Evolutionary conservation across 805 yeast genomes (phyloP).

Genomic region (Wickerhamia fluorescens): DNA sequence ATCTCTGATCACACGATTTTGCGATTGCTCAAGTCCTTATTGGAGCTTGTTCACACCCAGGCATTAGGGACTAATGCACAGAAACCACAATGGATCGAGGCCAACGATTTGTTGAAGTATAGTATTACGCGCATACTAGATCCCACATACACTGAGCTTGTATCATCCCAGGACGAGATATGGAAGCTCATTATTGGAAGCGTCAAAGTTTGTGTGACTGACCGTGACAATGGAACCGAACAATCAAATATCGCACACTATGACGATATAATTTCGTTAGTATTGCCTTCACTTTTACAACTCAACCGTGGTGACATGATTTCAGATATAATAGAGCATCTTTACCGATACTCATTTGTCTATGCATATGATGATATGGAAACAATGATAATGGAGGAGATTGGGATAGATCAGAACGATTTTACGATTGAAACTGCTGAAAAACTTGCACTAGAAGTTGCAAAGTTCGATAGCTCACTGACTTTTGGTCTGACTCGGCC

Average conservation of each 20-base stretch:
- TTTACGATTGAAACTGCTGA: constrained; percentile 13
- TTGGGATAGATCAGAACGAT: constrained; percentile 6
- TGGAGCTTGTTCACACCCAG: constrained; percentile 45
- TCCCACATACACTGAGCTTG: too few relatives aligned
- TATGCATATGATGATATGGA: constrained; percentile 55
- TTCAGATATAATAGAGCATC: constrained; percentile 35
- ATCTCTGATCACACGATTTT: constrained; percentile 39
- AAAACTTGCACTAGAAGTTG: constrained; percentile 31
- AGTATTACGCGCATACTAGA: too few relatives aligned
- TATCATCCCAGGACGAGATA: too few relatives aligned
- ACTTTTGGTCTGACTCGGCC: constrained; percentile 61
- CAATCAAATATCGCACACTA: constrained; percentile 41
- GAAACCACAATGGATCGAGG: constrained; percentile 50
- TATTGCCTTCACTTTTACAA: constrained; percentile 34
- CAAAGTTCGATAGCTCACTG: constrained; percentile 37
- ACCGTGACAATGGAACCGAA: constrained; percentile 31
- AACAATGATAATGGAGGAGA: too few relatives aligned
- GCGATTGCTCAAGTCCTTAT: constrained; percentile 42
- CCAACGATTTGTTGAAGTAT: constrained; percentile 23
- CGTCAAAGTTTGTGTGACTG: constrained; percentile 34
- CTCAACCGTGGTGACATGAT: constrained; percentile 18
- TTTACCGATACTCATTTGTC: constrained; percentile 56
- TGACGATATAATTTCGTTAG: constrained; percentile 27
- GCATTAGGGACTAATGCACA: constrained; percentile 25
- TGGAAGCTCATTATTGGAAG: constrained; percentile 40